Base-by-base conservation (phyloP, 1,284 basidiomycete species). In the Rhodofomes roseus region DNA sequence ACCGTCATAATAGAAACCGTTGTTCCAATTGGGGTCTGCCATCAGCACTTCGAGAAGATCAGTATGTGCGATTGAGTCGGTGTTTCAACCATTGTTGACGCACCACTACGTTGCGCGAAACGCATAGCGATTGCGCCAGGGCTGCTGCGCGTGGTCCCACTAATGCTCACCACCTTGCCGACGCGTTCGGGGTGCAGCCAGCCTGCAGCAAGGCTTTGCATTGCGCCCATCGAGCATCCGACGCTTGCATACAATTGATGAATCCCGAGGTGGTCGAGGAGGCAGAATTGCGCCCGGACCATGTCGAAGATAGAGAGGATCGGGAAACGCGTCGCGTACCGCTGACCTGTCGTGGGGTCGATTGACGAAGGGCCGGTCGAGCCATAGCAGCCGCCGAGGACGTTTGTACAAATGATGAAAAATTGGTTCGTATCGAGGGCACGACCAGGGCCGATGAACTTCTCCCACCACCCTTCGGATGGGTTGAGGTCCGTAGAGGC, bases 1-100 rank as follows among this genome's bases (percentile, higher is more conserved):
- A n/a, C 84, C 81, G 56, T 94, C 91, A 71, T 99, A 99, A 76
- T 99, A 99, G 74, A 96, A 98, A 1, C 97, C 96, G 43, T 95
- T 88, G 66, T 99, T 99, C 97, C 96, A 99, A 67, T 99, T 98
- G 0, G 96, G 96, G 74, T 99, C 96, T 6, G 95, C 90, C 96
- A 99, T 99, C 56, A 99, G 84, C 12, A 99, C 96, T 95, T 63
- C 56, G 29, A 46, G 55, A 27, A 39, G 43, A 22, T 54, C 41
- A 46, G 48, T 59, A 54, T 27, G 63, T 62, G 29, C 63, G 44
- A 43, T 27, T 12, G 34, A 41, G 25, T 27, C 46, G 56, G 5
- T 43, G 7, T 48, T 50, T 41, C 58, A 36, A 7, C n/a, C 14
- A 16, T 14, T 25, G 20, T 54, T 31, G 9, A 74, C 89, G 69